Evolutionary conservation across 2,329 filamentous ascomycete species (phyloP), one percentile per base, ranked within the genome.

Genomic region (Ceratocystiopsis minuta): DNA sequence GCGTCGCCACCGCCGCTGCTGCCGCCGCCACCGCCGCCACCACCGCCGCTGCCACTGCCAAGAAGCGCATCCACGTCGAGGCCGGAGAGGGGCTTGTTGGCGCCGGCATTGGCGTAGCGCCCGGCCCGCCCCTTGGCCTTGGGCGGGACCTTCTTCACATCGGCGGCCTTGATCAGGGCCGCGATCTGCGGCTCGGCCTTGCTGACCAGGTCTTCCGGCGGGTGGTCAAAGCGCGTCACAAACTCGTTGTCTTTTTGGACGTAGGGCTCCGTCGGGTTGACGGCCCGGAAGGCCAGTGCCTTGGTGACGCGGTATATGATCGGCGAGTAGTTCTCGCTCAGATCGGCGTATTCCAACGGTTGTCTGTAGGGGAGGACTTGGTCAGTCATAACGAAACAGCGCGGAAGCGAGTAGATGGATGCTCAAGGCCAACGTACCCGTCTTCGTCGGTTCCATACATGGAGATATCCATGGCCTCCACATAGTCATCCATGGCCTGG

Each of bases 381-480:
- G 24, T 28, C 24, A 28, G 24, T 10, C 24, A 28, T 10, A 10
- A 28, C 9, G 11, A 10, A 28, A 6, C 2, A 10, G 11, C 24
- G 24, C 4, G 4, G 20, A 20, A 20, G n/a, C n/a, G n/a, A n/a
- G n/a, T n/a, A n/a, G n/a, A n/a, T n/a, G n/a, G n/a, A n/a, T n/a
- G n/a, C n/a, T n/a, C n/a, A n/a, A n/a, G n/a, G n/a, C n/a, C n/a
- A 48, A 51, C 67, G 52, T 60, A 82, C 74, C 78, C 83, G 36
- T 87, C 72, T 37, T 90, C 82, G 51, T 93, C 80, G 37, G 66
- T 70, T 11, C 69, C 79, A 52, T 79, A 75, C 0, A 58, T 67
- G 1, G 79, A 80, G 2, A 98, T 64, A 52, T 95, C 87, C 88
- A 98, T 94, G 9, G 74, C 75, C 55, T 96, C 85, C 9, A 98